Evolutionary conservation across 2,329 filamentous ascomycete genomes (phyloP).

Genomic region (Fusarium lateritium): DNA sequence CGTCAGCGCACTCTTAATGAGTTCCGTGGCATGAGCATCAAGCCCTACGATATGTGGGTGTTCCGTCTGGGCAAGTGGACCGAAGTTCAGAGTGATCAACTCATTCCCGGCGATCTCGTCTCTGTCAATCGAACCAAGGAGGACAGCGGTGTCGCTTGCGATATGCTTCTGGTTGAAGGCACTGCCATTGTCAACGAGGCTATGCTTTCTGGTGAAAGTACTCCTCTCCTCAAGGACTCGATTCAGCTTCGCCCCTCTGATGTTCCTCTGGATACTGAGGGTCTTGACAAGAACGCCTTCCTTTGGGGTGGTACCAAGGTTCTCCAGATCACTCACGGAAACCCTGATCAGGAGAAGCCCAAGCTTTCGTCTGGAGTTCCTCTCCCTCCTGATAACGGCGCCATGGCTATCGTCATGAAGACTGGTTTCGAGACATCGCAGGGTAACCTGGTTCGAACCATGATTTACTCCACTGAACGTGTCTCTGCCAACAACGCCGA

Average conservation of each 20-base stretch:
- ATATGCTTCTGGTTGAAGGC: conserved; percentile 95
- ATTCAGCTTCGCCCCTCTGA: conserved; percentile 90
- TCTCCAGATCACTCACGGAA: conserved; percentile 92
- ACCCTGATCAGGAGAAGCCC: conserved; percentile 79
- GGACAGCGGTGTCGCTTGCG: conserved; percentile 95
- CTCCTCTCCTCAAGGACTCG: conserved; percentile 95
- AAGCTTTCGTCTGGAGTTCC: conserved; percentile 83
- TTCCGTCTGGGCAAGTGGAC: conserved; percentile 90
- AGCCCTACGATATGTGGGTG: conserved; percentile 95
- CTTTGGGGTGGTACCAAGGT: conserved; percentile 98
- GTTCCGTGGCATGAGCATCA: conserved; percentile 99
- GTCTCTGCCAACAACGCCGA: conserved; percentile 99
- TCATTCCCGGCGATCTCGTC: conserved; percentile 93
- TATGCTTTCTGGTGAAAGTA: conserved; percentile 98
- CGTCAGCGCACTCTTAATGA: conserved; percentile 94
- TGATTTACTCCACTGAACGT: conserved; percentile 99
- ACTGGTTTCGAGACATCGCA: conserved; percentile 99
- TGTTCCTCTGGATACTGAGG: conserved; percentile 86
- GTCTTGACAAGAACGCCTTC: conserved; percentile 96
- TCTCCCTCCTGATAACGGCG: conserved; percentile 91
- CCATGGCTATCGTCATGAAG: conserved; percentile 94
- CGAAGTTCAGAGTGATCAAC: conserved; percentile 89
- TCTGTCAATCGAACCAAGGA: conserved; percentile 96
- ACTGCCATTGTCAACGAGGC: conserved; percentile 99
- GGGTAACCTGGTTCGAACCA: conserved; percentile 95